phyloP scores from a whole-genome alignment of 75 land plant species.

The Pinus albicaulis region DNA sequence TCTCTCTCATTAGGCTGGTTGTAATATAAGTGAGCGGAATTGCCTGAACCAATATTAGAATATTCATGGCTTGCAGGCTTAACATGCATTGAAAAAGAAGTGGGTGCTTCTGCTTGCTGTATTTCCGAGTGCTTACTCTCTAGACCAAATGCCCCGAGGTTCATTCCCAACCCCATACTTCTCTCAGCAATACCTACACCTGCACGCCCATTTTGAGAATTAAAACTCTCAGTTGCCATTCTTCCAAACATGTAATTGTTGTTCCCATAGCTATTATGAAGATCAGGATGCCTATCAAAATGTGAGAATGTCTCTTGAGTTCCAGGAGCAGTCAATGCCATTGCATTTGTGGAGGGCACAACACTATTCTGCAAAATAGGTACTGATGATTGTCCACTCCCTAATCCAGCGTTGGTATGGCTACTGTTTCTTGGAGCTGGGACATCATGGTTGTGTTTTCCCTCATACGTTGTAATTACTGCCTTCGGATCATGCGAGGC shows the following conservation, averaged over 20 bases:
- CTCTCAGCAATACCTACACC: not conserved
- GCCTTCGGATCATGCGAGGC: conserved; percentile 26
- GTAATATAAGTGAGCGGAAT: not conserved
- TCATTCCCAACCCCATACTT: conserved; percentile 2
- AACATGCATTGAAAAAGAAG: not conserved
- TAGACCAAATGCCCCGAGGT: not conserved
- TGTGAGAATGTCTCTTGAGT: not conserved
- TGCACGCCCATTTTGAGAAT: not conserved
- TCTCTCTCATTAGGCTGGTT: not conserved
- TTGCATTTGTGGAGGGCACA: not conserved
- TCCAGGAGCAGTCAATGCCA: conserved; percentile 1
- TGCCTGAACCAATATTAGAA: not conserved
- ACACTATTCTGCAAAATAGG: conserved; percentile 4
- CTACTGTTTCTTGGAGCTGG: conserved; percentile 29
- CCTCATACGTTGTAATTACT: conserved; percentile 29
- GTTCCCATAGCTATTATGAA: not conserved
- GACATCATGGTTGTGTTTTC: conserved; percentile 30
- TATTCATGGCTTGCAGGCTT: conserved; percentile 4
- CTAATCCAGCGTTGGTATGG: conserved; percentile 16
- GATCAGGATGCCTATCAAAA: conserved; percentile 4
- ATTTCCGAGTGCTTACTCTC: not conserved
- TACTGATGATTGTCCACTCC: not conserved
- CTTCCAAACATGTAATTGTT: not conserved
- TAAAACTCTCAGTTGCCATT: not conserved
- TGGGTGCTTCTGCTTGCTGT: not conserved